Evolutionary conservation across 2,329 filamentous ascomycete species (phyloP).

Genomic region (Fusarium sp.): DNA sequence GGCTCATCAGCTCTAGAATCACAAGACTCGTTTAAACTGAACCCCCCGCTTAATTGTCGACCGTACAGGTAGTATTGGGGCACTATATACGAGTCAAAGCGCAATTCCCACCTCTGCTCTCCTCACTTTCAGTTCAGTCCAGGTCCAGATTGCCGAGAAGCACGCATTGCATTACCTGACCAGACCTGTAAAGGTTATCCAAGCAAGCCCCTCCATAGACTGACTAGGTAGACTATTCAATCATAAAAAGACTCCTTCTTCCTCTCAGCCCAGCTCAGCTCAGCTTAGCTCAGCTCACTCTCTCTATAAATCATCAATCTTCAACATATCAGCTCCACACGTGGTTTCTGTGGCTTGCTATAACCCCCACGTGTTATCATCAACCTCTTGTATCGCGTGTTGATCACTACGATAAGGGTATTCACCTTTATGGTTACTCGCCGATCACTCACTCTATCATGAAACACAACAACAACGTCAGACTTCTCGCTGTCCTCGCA

Average conservation of each 20-base stretch:
- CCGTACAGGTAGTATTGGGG: background rate
- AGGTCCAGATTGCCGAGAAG: constrained; percentile 17
- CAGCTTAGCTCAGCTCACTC: background rate
- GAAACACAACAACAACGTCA: constrained; percentile 35
- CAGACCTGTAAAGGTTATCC: background rate
- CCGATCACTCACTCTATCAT: background rate
- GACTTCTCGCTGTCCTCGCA: constrained; percentile 38
- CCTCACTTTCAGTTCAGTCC: background rate
- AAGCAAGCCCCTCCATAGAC: background rate
- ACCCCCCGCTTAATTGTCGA: background rate
- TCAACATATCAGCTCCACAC: background rate
- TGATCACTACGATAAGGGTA: background rate
- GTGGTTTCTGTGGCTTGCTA: background rate
- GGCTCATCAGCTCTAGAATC: background rate
- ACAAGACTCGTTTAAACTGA: background rate
- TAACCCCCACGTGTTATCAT: background rate
- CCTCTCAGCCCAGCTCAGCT: background rate
- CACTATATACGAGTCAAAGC: constrained; percentile 18
- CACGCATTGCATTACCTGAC: background rate
- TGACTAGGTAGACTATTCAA: background rate
- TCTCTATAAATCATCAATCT: background rate
- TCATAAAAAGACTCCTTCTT: background rate
- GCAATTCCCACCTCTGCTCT: constrained; percentile 1
- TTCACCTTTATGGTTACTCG: background rate
- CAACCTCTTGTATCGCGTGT: background rate